Conservation (phyloP, 2,329 filamentous ascomycete genomes). For the Fragosphaeria purpurea region DNA sequence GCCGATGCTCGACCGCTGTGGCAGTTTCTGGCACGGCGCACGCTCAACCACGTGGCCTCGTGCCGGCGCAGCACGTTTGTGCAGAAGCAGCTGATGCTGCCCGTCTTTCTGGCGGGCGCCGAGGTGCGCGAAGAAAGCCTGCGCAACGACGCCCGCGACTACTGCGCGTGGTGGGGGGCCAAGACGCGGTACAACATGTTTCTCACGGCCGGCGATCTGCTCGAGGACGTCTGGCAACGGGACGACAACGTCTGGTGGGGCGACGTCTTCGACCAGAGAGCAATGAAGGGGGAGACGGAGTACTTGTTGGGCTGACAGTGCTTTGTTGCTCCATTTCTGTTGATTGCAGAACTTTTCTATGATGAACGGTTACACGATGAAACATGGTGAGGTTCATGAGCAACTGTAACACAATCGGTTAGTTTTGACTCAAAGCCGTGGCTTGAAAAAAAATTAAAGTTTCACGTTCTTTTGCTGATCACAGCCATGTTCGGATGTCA, state of each 20-base stretch:
- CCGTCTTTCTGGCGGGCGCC: constrained; percentile 24
- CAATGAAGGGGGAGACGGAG: background rate
- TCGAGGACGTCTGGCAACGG: constrained; percentile 15
- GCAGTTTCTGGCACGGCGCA: constrained; percentile 17
- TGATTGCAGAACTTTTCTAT: background rate
- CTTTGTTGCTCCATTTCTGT: background rate
- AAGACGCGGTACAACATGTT: constrained; percentile 24
- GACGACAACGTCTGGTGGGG: constrained; percentile 3
- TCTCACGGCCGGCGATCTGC: constrained; percentile 10
- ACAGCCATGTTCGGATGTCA: too few species aligned
- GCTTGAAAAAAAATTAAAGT: too few species aligned
- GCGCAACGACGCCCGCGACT: constrained; percentile 17
- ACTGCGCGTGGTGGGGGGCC: constrained; percentile 23
- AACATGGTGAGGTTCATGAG: too few species aligned
- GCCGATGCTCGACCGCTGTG: background rate
- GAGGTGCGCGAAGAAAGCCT: constrained; percentile 18
- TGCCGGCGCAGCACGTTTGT: constrained; percentile 19
- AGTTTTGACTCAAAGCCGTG: too few species aligned
- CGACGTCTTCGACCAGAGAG: constrained; percentile 1
- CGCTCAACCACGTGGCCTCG: constrained; percentile 20
- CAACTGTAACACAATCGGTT: too few species aligned
- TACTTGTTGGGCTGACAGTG: constrained; percentile 3
- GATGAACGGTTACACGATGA: too few species aligned
- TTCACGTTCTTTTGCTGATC: too few species aligned
- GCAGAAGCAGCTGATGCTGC: constrained; percentile 27